These are phyloP conservation scores for Pyrus hybrid DNA, from an alignment of 331 rosid species.

Conservation along the genomic window DNA sequence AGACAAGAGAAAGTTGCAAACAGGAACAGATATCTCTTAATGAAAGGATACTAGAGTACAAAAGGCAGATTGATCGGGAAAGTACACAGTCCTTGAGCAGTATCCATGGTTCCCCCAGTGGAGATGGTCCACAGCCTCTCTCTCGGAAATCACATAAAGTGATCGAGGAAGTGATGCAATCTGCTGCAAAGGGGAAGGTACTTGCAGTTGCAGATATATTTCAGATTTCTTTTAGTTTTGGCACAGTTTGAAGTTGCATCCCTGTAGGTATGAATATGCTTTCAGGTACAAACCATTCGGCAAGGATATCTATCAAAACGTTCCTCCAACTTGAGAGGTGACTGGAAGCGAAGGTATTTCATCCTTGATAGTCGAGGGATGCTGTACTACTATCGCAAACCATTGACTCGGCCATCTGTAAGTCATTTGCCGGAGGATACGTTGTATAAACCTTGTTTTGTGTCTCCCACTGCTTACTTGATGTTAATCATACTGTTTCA, in stretches of 20 bases:
- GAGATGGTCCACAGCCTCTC: slow-evolving; percentile 37
- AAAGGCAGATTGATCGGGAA: slow-evolving; percentile 40
- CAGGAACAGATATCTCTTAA: slow-evolving; percentile 46
- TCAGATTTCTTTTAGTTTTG: too few species aligned
- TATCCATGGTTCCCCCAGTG: slow-evolving; percentile 24
- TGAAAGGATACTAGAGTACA: slow-evolving; percentile 60
- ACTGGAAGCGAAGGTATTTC: slow-evolving; percentile 81
- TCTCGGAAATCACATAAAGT: slow-evolving; percentile 47
- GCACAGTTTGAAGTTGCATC: slow-evolving; percentile 5
- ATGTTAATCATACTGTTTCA: slow-evolving; percentile 21
- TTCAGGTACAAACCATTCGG: slow-evolving; percentile 60
- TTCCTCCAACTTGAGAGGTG: slow-evolving; percentile 71
- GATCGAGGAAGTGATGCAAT: slow-evolving; percentile 52
- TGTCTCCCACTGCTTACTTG: slow-evolving; percentile 13
- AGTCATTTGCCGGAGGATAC: slow-evolving; percentile 28
- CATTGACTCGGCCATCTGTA: slow-evolving; percentile 46
- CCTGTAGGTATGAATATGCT: slow-evolving; percentile 8
- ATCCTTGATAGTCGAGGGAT: slow-evolving; percentile 69
- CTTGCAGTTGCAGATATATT: slow-evolving; percentile 3
- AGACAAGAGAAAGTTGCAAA: slow-evolving; percentile 48
- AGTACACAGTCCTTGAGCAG: slow-evolving; percentile 38
- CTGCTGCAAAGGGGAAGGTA: slow-evolving; percentile 63
- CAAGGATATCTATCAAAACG: slow-evolving; percentile 76
- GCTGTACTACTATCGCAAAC: slow-evolving; percentile 76
- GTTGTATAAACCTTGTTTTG: not conserved